These are phyloP conservation scores for Leccinum broughii DNA, from an alignment of 768 basidiomycete species.

Conservation along the genomic window DNA sequence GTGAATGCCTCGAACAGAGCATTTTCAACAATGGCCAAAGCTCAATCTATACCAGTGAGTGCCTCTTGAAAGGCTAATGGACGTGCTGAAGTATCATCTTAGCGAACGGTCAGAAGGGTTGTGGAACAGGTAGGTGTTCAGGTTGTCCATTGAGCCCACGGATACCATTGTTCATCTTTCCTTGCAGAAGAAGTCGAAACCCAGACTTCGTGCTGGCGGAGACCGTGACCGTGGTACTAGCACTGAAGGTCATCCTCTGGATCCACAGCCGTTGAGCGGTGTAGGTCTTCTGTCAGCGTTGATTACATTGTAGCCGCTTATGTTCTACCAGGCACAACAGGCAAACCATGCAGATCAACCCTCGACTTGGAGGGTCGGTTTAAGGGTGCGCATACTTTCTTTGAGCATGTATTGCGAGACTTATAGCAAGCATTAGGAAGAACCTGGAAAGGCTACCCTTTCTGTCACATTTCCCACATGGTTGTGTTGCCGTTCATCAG, in stretches of 20 bases:
- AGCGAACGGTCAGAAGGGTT: neutral
- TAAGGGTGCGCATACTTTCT: neutral
- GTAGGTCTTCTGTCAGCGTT: neutral
- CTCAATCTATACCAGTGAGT: neutral
- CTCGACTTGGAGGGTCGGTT: neutral
- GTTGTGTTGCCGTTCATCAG: neutral
- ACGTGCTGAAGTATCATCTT: neutral
- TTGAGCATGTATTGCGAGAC: neutral
- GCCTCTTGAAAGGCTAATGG: neutral
- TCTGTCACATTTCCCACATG: neutral
- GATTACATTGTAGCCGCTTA: neutral
- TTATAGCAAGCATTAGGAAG: neutral
- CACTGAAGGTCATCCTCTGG: neutral
- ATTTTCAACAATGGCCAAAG: neutral
- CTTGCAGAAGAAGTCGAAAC: too few relatives aligned
- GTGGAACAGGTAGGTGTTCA: neutral
- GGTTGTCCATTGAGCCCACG: too few relatives aligned
- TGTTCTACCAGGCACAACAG: neutral
- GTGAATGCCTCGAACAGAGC: neutral
- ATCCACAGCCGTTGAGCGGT: neutral
- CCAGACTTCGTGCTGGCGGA: too few relatives aligned
- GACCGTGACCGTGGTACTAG: neutral
- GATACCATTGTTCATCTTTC: too few relatives aligned
- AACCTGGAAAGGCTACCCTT: neutral
- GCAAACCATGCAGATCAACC: neutral